Evolutionary conservation across 164 flowering plant species (phyloP).

Genomic region (Umbilicus rupestris): DNA sequence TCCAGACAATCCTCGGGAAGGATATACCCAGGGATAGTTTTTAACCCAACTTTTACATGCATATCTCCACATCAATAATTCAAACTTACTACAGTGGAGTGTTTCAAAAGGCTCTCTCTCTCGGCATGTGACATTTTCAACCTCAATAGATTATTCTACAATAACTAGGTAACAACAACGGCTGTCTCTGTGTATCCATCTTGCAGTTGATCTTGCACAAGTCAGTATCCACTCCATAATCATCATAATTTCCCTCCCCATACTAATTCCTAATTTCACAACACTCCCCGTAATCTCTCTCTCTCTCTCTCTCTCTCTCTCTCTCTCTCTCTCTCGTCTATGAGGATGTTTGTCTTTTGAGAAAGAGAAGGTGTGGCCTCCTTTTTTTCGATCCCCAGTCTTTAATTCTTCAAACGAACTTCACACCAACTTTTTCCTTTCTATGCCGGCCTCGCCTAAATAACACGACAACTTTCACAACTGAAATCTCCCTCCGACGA

Average conservation of each 20-base stretch:
- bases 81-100: background rate
- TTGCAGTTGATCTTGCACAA: too few relatives aligned
- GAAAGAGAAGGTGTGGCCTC: slow-evolving; percentile 1
- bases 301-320: slow-evolving; percentile 6
- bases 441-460: background rate
- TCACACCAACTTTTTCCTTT: background rate
- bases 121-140: too few relatives aligned
- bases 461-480: background rate
- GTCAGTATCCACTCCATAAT: background rate
- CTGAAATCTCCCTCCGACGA: background rate
- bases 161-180: too few relatives aligned
- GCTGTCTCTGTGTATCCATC: too few relatives aligned
- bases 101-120: too few relatives aligned
- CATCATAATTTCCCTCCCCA: background rate
- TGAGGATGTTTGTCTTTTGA: slow-evolving; percentile 5
- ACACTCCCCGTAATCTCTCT: background rate
- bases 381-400: slow-evolving; percentile 1
- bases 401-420: slow-evolving; percentile 2
- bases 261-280: background rate
- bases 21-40: background rate
- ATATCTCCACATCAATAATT: background rate
- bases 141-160: too few relatives aligned
- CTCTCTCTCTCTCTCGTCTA: slow-evolving; percentile 2
- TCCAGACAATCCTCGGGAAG: slow-evolving; percentile 7
- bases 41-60: background rate